Evolutionary conservation across 1,139 yeast species (phyloP).

Genomic region (Suhomyces guaymorum): DNA sequence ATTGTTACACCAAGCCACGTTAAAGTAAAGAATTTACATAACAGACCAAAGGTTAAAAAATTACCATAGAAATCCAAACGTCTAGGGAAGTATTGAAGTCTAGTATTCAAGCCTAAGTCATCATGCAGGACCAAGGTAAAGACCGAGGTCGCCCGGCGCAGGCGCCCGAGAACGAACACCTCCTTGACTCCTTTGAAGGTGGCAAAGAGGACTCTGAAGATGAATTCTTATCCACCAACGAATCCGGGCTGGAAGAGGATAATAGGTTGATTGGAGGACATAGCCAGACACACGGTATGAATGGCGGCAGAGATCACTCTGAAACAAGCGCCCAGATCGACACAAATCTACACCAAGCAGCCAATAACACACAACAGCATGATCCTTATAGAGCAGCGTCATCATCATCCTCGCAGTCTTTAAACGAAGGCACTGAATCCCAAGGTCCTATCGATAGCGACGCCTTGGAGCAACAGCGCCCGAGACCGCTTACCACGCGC

Average conservation of each 20-base stretch:
- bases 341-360: slow-evolving; percentile 4
- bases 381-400: slow-evolving; percentile 3
- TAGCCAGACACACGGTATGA: too few species aligned
- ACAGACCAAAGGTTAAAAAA: too few species aligned
- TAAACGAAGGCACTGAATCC: background rate
- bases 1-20: background rate
- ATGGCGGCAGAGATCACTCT: too few species aligned
- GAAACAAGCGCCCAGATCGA: too few species aligned
- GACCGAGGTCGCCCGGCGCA: background rate
- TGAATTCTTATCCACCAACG: background rate
- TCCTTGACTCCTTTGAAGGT: slow-evolving; percentile 11
- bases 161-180: slow-evolving; percentile 5
- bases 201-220: slow-evolving; percentile 6
- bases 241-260: slow-evolving; percentile 4
- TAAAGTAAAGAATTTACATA: too few species aligned
- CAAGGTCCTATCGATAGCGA: background rate
- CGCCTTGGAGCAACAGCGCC: slow-evolving; percentile 24
- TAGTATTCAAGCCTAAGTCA: too few species aligned
- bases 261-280: slow-evolving; percentile 3
- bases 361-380: too few species aligned
- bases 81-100: too few species aligned
- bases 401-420: slow-evolving; percentile 1
- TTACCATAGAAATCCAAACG: too few species aligned
- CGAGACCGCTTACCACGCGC: slow-evolving; percentile 23
- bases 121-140: background rate